Evolutionary conservation across 2,329 filamentous ascomycete species (phyloP).

Genomic region (Fusarium aywerte): DNA sequence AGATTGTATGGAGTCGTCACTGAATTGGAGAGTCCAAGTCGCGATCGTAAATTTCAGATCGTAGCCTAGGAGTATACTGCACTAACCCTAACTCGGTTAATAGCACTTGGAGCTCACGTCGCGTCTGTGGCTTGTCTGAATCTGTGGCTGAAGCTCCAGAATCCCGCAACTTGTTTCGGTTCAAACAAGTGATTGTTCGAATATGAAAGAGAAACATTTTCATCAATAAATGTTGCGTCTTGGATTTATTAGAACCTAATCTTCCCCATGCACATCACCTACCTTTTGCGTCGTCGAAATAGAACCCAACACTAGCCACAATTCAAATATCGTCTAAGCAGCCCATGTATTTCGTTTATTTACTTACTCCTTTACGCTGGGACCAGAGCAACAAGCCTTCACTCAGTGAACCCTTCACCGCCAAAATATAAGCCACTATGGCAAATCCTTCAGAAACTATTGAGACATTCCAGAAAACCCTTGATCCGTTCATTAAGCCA

Average conservation of each 20-base stretch:
- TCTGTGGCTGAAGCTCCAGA: slow-evolving; percentile 25
- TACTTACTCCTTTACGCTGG: slow-evolving; percentile 22
- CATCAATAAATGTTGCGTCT: not conserved
- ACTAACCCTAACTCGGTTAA: slow-evolving; percentile 28
- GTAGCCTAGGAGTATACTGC: slow-evolving; percentile 40
- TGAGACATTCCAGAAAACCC: slow-evolving; percentile 54
- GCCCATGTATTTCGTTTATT: slow-evolving; percentile 31
- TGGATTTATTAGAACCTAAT: not conserved
- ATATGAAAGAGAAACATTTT: not conserved
- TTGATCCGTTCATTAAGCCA: slow-evolving; percentile 65
- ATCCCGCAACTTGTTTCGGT: not conserved
- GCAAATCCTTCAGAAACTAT: slow-evolving; percentile 48
- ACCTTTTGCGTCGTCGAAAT: not conserved
- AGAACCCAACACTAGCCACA: slow-evolving; percentile 27
- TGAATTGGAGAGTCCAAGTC: slow-evolving; percentile 35
- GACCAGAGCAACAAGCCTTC: slow-evolving; percentile 23
- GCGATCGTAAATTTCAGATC: slow-evolving; percentile 54
- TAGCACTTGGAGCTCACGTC: slow-evolving; percentile 1
- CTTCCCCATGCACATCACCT: not conserved
- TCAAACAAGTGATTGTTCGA: not conserved
- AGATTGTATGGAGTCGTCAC: slow-evolving; percentile 37
- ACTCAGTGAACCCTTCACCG: slow-evolving; percentile 11
- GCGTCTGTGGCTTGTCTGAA: slow-evolving; percentile 29
- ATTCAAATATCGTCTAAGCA: not conserved
- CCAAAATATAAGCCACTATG: slow-evolving; percentile 45